Percentiles rank a stretch among this genome's conserved stretches.
Evolutionary conservation across 1,139 yeast species (phyloP).

Genomic region (Protomyces lactucae-debilis): DNA sequence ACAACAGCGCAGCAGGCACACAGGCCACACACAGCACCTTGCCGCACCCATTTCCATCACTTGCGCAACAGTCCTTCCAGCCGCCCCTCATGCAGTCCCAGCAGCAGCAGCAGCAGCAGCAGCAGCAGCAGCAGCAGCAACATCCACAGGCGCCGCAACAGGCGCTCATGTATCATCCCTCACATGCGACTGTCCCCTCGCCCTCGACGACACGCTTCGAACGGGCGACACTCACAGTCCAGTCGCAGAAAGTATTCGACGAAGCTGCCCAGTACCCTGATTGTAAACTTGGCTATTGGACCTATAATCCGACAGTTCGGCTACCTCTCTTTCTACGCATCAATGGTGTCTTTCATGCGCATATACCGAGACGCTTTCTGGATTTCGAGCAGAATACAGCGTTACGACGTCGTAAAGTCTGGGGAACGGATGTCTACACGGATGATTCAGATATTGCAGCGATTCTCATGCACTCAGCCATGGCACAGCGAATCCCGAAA

Average conservation of each 20-base stretch:
- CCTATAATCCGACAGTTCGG: slow-evolving; percentile 8
- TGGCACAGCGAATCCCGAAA: slow-evolving; percentile 55
- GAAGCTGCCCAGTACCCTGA: slow-evolving; percentile 4
- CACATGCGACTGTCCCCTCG: not conserved
- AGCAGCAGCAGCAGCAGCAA: no score
- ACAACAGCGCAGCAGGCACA: no score
- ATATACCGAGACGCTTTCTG: slow-evolving; percentile 11
- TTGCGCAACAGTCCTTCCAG: not conserved
- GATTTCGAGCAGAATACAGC: slow-evolving; percentile 14
- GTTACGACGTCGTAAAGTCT: slow-evolving; percentile 49
- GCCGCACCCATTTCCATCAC: not conserved
- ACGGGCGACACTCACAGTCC: slow-evolving; percentile 10
- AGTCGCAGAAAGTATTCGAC: slow-evolving; percentile 14
- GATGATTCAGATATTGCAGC: slow-evolving; percentile 86
- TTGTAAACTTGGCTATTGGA: slow-evolving; percentile 15
- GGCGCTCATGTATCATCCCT: no score
- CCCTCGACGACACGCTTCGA: not conserved
- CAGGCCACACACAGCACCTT: not conserved
- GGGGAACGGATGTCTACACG: slow-evolving; percentile 93
- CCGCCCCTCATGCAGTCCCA: no score
- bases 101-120: no score
- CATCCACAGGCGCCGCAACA: no score
- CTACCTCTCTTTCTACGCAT: slow-evolving; percentile 1
- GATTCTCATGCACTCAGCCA: slow-evolving; percentile 54
- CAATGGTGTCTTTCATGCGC: slow-evolving; percentile 3